phyloP scores from a whole-genome alignment of 768 basidiomycete genomes.

The Macrolepiota albuminosa region DNA sequence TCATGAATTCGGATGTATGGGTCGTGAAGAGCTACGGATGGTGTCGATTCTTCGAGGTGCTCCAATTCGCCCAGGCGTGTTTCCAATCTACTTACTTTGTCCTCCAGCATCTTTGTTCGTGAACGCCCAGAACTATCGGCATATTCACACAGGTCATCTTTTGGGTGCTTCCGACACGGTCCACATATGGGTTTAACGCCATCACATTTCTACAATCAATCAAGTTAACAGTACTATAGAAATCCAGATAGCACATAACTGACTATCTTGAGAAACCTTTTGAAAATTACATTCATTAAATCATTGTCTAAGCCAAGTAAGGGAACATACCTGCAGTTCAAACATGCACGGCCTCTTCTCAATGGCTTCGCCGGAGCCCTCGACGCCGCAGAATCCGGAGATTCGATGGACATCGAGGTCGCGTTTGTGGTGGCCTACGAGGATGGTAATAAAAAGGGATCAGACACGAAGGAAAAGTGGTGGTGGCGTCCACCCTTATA shows the following conservation, averaged over 20 bases:
- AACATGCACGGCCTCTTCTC: conserved; percentile 50
- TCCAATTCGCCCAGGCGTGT: conserved; percentile 55
- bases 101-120: conserved; percentile 55
- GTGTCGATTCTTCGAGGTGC: conserved; percentile 41
- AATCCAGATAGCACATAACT: conserved; percentile 15
- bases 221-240: conserved; percentile 2
- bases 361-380: conserved; percentile 35
- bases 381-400: conserved; percentile 23
- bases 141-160: conserved; percentile 69
- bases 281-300: neutral
- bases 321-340: conserved; percentile 43
- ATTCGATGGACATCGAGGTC: conserved; percentile 36
- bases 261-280: conserved; percentile 48
- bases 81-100: conserved; percentile 50
- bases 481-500: conserved; percentile 31
- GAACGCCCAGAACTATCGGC: conserved; percentile 59
- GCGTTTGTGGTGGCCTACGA: conserved; percentile 15
- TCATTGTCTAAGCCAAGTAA: neutral
- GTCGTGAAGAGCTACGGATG: conserved; percentile 45
- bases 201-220: conserved; percentile 62
- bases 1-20: conserved; percentile 39
- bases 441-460: conserved; percentile 30
- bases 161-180: conserved; percentile 54
- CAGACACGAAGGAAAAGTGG: conserved; percentile 23
- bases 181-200: conserved; percentile 60